These are phyloP conservation scores for Fonsecaea pedrosoi DNA, from an alignment of 2,329 filamentous ascomycete species.

Conservation along the genomic window DNA sequence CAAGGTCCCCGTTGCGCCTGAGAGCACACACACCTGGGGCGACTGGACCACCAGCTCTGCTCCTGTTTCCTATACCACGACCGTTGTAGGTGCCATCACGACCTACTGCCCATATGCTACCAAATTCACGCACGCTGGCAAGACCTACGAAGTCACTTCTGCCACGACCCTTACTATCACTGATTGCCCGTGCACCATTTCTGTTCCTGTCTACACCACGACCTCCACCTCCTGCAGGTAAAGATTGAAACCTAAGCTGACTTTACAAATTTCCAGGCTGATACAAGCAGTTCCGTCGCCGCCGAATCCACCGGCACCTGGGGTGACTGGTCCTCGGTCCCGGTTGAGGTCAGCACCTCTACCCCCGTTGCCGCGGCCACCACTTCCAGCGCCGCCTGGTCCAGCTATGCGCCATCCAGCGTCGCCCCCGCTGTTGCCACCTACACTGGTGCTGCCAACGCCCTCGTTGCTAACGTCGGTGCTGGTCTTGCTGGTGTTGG, in stretches of 20 bases:
- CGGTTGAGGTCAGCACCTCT: conserved; percentile 3
- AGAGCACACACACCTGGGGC: conserved; percentile 31
- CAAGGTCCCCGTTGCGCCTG: conserved; percentile 13
- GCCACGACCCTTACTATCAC: conserved; percentile 42
- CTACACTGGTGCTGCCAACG: conserved; percentile 41
- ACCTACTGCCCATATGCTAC: conserved; percentile 40
- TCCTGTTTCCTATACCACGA: conserved; percentile 37
- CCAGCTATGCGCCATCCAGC: conserved; percentile 25
- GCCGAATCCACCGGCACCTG: conserved; percentile 20
- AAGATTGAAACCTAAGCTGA: conserved; percentile 16
- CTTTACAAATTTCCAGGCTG: conserved; percentile 13
- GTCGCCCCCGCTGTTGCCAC: conserved; percentile 24
- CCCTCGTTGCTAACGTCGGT: conserved; percentile 38
- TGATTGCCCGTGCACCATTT: conserved; percentile 42
- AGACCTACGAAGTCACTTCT: conserved; percentile 40
- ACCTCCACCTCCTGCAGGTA: conserved; percentile 39
- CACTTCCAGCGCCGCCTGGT: conserved; percentile 14
- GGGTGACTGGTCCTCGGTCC: conserved; percentile 11
- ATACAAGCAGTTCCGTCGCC: conserved; percentile 21
- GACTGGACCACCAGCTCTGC: conserved; percentile 33
- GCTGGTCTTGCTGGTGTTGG: conserved; percentile 42
- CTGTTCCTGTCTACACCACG: conserved; percentile 39
- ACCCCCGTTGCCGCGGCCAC: conserved; percentile 21
- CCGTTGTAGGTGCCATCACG: conserved; percentile 40
- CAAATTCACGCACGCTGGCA: conserved; percentile 37